Base-by-base conservation (phyloP, 805 yeast species). In the Cyberlindnera nakhonratchasimensis region DNA sequence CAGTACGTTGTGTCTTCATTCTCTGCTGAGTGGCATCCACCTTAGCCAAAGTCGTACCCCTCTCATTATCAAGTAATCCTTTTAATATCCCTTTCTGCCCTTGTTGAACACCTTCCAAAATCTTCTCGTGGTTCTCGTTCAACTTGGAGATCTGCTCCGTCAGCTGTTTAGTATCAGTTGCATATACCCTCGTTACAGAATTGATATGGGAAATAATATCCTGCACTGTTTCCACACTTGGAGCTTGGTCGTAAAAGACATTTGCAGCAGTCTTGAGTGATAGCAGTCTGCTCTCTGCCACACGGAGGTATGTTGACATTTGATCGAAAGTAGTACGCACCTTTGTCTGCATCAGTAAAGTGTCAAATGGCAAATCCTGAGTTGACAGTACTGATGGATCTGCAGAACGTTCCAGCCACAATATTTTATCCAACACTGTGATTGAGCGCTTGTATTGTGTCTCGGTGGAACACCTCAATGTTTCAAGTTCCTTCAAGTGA, bases 281-380 rank as follows among this genome's bases (percentile, higher is more conserved):
- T 12, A 56, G 23, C 2, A 56, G 19, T 16, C 36, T 47, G 30
- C 44, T 39, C 29, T 57, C 57, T 2, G 52, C 53, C 10, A 29
- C 39, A 43, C 57, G 54, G 13, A 56, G 40, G 0, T 36, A 16
- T 5, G 31, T 17, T 2, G 38, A 17, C 10, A 48, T 48, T 17
- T 34, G 32, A 7, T 29, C 14, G 33, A 29, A 40, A 0, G 47
- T 38, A 11, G 43, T 38, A 43, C 61, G 52, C 3, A 56, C 37
- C 16, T 45, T 43, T 7, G 40, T 43, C 39, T 50, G 58, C 14
- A 54, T 13, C 17, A 47, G 3, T 8, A 37, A 33, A 1, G 46
- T 18, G 6, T 56, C 59, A 33, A 49, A 48, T 19, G 58, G 45
- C 14, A 57, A 34, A 7, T 46, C 55, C 18, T 57, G 39, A 17